Evolutionary conservation across 1,284 basidiomycete species (phyloP), one percentile per base, ranked within the genome.

Genomic region (Trametes polyzona): DNA sequence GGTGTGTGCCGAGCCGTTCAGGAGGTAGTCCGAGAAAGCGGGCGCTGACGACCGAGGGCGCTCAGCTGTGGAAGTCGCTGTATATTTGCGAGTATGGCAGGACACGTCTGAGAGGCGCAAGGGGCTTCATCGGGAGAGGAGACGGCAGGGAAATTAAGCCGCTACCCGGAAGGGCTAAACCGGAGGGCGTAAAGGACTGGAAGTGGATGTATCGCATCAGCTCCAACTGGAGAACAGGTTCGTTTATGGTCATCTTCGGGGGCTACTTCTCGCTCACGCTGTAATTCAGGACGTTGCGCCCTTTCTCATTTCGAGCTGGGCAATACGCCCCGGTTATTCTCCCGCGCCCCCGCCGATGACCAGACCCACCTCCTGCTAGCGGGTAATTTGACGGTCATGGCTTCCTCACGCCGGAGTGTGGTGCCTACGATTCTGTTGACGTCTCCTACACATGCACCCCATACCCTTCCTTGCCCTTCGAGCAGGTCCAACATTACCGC

Each of bases 181-280:
- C 61, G 36, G 74, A 78, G n/a, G 69, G 75, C 39, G 62, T 75
- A 41, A 84, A 79, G 67, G 81, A 90, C 65, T 92, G 90, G 90
- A 90, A 90, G 71, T 88, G 83, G 82, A 91, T 92, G 88, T 92
- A 90, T 71, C 81, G 88, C 49, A 88, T 91, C 59, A 90, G 87
- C 66, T 83, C 82, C 8, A 92, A 92, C 63, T 92, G 90, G 90
- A 78, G 81, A 68, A 88, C 74, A 71, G 89, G 89, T 90, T 66
- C 63, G 78, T 37, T 12, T 17, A 2, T 9, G 14, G 23, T 21
- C n/a, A 23, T 16, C 19, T 43, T 0, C 11, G 4, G 21, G n/a
- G 24, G 11, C 10, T 21, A 21, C 2, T 39, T 14, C 2, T 23
- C 29, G 43, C 37, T 16, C 43, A 12, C 41, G 33, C 24, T n/a